These are phyloP conservation scores for Solanum chilense DNA, from an alignment of 257 asterid genomes.

Conservation along the genomic window DNA sequence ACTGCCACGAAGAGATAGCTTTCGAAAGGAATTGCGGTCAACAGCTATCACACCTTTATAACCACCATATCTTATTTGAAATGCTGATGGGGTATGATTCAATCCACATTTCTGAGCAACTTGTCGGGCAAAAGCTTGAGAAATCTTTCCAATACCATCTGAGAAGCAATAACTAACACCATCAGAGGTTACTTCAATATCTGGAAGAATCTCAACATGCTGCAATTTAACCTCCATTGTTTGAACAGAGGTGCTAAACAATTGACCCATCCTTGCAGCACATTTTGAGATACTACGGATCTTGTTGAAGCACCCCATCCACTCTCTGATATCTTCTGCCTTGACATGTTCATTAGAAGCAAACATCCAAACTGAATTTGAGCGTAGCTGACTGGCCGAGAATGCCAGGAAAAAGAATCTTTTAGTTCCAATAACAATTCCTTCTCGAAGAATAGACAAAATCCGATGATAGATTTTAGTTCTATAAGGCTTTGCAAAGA, in stretches of 20 bases:
- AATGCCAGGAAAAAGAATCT: conserved; percentile 72
- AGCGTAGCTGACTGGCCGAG: conserved; percentile 88
- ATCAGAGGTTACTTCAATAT: conserved; percentile 53
- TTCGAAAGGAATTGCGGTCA: conserved; percentile 46
- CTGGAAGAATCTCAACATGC: conserved; percentile 50
- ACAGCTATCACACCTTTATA: conserved; percentile 86
- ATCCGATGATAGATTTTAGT: conserved; percentile 54
- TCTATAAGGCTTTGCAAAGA: conserved; percentile 52
- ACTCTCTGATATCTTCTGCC: conserved; percentile 68
- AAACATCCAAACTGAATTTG: conserved; percentile 94
- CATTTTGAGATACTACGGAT: conserved; percentile 77
- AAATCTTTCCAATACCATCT: conserved; percentile 90
- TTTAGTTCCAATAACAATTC: conserved; percentile 68
- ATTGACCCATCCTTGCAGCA: conserved; percentile 97
- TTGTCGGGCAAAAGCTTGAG: conserved; percentile 44
- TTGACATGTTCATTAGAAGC: conserved; percentile 62
- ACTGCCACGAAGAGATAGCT: conserved; percentile 59
- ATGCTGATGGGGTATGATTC: conserved; percentile 65
- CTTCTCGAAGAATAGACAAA: conserved; percentile 59
- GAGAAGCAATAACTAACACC: conserved; percentile 82
- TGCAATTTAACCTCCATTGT: conserved; percentile 45
- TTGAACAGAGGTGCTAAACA: conserved; percentile 74
- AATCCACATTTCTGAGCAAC: conserved; percentile 47
- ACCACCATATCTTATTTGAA: conserved; percentile 93
- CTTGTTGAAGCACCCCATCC: conserved; percentile 92